Evolutionary conservation across 2,329 filamentous ascomycete species (phyloP).

Genomic region (Paraconiothyrium brasiliense): DNA sequence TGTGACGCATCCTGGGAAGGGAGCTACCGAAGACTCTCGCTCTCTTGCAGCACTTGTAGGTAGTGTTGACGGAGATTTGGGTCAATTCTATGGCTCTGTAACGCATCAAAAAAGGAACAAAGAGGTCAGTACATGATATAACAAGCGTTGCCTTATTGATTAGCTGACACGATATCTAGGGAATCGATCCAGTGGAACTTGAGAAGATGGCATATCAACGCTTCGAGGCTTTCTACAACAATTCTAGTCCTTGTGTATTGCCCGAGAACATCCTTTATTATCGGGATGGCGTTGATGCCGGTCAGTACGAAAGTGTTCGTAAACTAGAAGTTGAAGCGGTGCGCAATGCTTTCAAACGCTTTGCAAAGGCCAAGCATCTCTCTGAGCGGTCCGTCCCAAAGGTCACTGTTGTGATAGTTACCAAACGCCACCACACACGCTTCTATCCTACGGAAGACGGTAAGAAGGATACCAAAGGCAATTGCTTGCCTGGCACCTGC

Average conservation of each 20-base stretch:
- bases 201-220: constrained; percentile 28
- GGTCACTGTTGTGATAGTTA: constrained; percentile 48
- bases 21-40: constrained; percentile 41
- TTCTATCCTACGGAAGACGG: constrained; percentile 41
- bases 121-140: neutral
- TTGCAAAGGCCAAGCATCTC: no score
- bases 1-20: constrained; percentile 46
- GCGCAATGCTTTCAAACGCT: no score
- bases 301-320: constrained; percentile 27
- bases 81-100: neutral
- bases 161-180: no score
- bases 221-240: constrained; percentile 19
- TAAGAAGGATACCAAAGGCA: constrained; percentile 13
- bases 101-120: neutral
- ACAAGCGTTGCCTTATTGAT: no score
- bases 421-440: constrained; percentile 54
- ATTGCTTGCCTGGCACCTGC: constrained; percentile 42
- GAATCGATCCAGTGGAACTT: no score
- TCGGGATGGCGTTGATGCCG: constrained; percentile 35
- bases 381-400: neutral
- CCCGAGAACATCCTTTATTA: constrained; percentile 38
- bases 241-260: neutral
- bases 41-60: constrained; percentile 55
- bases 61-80: no score
- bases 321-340: constrained; percentile 42